phyloP scores from a whole-genome alignment of 495 filamentous ascomycete species.

The Hypoxylon intermedium region DNA sequence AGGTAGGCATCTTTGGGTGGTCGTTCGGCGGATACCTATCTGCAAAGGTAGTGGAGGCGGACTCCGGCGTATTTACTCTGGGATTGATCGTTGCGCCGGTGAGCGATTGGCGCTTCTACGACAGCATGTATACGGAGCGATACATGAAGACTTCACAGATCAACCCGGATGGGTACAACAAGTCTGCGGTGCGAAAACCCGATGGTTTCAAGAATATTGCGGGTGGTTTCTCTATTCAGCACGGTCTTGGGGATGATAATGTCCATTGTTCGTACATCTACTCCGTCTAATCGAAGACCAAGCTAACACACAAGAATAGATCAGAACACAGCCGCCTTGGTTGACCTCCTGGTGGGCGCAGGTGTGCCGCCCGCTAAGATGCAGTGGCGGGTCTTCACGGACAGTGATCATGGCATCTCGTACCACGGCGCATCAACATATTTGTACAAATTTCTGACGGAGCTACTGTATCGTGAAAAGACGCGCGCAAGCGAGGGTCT shows the following conservation, averaged over 20 bases:
- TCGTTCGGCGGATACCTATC: constrained; percentile 66
- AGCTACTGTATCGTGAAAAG: constrained; percentile 57
- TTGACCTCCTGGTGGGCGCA: constrained; percentile 57
- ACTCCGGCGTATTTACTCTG: constrained; percentile 59
- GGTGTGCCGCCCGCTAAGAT: constrained; percentile 61
- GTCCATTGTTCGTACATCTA: constrained; percentile 56
- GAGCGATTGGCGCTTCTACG: constrained; percentile 68
- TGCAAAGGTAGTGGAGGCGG: constrained; percentile 60
- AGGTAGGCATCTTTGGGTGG: constrained; percentile 67
- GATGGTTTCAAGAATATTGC: constrained; percentile 60
- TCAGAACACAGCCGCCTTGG: constrained; percentile 60
- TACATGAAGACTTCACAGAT: constrained; percentile 64
- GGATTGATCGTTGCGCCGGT: constrained; percentile 63
- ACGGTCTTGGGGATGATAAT: constrained; percentile 67
- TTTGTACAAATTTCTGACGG: constrained; percentile 61
- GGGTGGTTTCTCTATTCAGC: constrained; percentile 60
- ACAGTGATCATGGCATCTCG: constrained; percentile 59
- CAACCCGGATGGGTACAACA: constrained; percentile 59
- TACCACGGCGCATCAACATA: constrained; percentile 55
- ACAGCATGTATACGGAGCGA: constrained; percentile 68
- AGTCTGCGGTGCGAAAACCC: constrained; percentile 50
- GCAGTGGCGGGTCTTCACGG: constrained; percentile 60
- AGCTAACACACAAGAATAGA: constrained; percentile 16
- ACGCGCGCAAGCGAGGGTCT: constrained; percentile 40
- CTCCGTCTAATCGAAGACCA: too few species aligned